These are phyloP conservation scores for Oldenlandia corymbosa DNA, from an alignment of 257 asterid species.

Conservation along the genomic window DNA sequence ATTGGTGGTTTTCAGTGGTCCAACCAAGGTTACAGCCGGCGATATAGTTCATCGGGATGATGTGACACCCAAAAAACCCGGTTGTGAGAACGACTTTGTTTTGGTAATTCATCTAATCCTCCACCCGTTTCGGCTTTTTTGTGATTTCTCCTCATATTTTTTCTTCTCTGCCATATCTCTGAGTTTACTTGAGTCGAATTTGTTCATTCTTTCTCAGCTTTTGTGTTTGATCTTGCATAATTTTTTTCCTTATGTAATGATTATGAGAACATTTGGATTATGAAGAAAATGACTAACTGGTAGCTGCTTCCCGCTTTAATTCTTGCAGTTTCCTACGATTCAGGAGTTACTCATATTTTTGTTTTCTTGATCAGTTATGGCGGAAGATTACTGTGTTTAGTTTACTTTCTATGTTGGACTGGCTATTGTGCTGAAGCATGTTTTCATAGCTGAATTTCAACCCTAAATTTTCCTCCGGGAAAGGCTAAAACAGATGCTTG, in stretches of 20 bases:
- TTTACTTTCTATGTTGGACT: not conserved
- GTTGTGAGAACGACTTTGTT: slow-evolving; percentile 79
- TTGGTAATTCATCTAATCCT: slow-evolving; percentile 42
- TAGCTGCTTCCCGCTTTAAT: not conserved
- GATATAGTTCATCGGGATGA: slow-evolving; percentile 67
- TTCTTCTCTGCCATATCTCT: not conserved
- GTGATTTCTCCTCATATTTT: slow-evolving; percentile 14
- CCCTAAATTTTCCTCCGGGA: not conserved
- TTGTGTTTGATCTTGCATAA: not conserved
- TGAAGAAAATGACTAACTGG: not conserved
- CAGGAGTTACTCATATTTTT: not conserved
- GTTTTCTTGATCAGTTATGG: not conserved
- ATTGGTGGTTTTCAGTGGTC: slow-evolving; percentile 26
- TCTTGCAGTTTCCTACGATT: not conserved
- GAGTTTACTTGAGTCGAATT: not conserved
- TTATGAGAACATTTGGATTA: not conserved
- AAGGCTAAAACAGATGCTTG: not conserved
- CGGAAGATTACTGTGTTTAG: no score
- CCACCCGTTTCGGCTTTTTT: no score
- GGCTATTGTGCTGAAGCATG: not conserved
- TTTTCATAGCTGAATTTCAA: not conserved
- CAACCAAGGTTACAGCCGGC: slow-evolving; percentile 48
- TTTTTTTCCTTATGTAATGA: not conserved
- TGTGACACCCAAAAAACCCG: slow-evolving; percentile 69
- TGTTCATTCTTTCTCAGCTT: not conserved